Evolutionary conservation across 2,329 filamentous ascomycete genomes (phyloP).

Genomic region (Calonectria pauciramosa): DNA sequence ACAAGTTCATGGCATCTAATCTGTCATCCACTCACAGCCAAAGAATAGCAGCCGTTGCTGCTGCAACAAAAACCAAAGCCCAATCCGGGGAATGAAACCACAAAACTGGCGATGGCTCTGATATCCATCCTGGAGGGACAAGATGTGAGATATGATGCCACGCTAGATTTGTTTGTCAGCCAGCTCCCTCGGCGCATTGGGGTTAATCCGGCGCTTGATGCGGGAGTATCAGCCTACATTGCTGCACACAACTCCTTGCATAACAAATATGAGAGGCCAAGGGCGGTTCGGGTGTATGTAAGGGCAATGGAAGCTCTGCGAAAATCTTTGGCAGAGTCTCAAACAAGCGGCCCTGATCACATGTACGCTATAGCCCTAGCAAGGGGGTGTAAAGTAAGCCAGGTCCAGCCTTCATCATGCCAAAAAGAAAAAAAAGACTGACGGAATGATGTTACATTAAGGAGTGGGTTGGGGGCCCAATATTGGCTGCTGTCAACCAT

Average conservation of each 20-base stretch:
- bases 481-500: background rate
- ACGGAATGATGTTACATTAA: background rate
- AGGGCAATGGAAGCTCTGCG: background rate
- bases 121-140: background rate
- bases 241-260: background rate
- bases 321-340: background rate
- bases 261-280: background rate
- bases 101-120: background rate
- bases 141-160: background rate
- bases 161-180: background rate
- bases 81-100: background rate
- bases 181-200: background rate
- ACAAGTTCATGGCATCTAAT: background rate
- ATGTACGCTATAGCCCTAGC: background rate
- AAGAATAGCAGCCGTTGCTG: background rate
- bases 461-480: background rate
- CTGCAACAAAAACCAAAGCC: background rate
- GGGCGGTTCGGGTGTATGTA: background rate
- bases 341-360: background rate
- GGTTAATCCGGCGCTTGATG: background rate
- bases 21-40: background rate
- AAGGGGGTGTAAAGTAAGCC: background rate
- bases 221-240: background rate
- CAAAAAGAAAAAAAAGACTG: background rate
- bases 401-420: background rate